phyloP scores from a whole-genome alignment of 306 rosid species.

The Calophaca sinica region DNA sequence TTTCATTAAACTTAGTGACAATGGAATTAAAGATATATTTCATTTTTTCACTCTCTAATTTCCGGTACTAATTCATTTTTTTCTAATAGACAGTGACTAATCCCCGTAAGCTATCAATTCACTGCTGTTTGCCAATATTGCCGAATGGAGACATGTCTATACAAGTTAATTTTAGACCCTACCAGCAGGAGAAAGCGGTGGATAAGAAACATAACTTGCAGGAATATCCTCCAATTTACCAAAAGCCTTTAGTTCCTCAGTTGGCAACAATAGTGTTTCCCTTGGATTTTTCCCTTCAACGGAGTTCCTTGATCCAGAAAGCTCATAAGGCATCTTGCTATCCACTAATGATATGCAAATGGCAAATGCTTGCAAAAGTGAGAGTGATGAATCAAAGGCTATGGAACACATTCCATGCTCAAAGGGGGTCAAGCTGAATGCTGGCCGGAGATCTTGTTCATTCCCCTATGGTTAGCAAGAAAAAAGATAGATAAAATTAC shows the following conservation, averaged over 20 bases:
- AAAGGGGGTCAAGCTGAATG: slow-evolving; percentile 65
- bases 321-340: slow-evolving; percentile 61
- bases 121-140: slow-evolving; percentile 45
- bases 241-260: slow-evolving; percentile 49
- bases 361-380: slow-evolving; percentile 90
- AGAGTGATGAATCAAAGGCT: slow-evolving; percentile 70
- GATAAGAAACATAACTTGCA: slow-evolving; percentile 47
- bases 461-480: slow-evolving; percentile 61
- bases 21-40: no score
- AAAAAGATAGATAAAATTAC: slow-evolving; percentile 40
- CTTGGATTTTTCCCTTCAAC: slow-evolving; percentile 55
- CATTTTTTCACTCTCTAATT: no score
- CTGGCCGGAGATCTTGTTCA: slow-evolving; percentile 55
- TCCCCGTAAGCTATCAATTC: neutral
- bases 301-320: slow-evolving; percentile 54
- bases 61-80: no score
- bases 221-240: slow-evolving; percentile 47
- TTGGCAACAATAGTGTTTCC: slow-evolving; percentile 49
- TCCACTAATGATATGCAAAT: slow-evolving; percentile 84
- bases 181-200: slow-evolving; percentile 49
- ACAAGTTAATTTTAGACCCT: slow-evolving; percentile 43
- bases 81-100: neutral
- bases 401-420: slow-evolving; percentile 79
- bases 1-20: no score
- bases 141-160: slow-evolving; percentile 13